Evolutionary conservation across 2,329 filamentous ascomycete species (phyloP).

Genomic region (Didymosphaeria variabile): DNA sequence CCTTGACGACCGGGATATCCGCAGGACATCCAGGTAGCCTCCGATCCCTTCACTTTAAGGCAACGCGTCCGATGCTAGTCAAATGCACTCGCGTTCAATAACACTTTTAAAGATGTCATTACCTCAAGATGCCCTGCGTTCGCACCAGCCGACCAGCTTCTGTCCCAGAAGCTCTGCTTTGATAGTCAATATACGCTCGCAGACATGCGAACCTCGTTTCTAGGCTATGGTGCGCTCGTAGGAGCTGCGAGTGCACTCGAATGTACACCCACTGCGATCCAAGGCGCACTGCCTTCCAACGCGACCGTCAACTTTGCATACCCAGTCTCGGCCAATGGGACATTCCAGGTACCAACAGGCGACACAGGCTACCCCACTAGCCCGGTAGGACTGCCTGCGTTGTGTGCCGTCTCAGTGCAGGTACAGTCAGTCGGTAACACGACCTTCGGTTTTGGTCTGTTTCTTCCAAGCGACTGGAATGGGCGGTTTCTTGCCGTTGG

Average conservation of each 20-base stretch:
- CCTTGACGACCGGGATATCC: slow-evolving; percentile 7
- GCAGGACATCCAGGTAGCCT: slow-evolving; percentile 12
- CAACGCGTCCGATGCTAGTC: slow-evolving; percentile 3
- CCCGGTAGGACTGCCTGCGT: slow-evolving; percentile 47
- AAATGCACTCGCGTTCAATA: neutral
- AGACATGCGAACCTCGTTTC: slow-evolving; percentile 12
- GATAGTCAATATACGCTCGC: neutral
- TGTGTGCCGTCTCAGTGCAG: slow-evolving; percentile 51
- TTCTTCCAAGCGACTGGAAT: slow-evolving; percentile 52
- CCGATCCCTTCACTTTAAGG: slow-evolving; percentile 12
- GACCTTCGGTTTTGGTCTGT: slow-evolving; percentile 51
- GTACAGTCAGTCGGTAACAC: slow-evolving; percentile 46
- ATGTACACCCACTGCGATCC: slow-evolving; percentile 47
- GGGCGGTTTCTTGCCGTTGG: slow-evolving; percentile 51
- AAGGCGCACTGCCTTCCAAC: slow-evolving; percentile 43
- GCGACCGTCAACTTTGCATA: slow-evolving; percentile 50
- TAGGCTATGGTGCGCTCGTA: slow-evolving; percentile 29
- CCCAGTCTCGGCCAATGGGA: slow-evolving; percentile 44
- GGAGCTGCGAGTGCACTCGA: slow-evolving; percentile 33
- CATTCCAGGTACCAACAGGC: slow-evolving; percentile 48
- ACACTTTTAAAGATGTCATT: slow-evolving; percentile 11
- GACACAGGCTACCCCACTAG: slow-evolving; percentile 54
- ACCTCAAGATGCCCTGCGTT: neutral
- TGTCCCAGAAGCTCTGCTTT: neutral
- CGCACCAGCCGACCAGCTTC: neutral